These are phyloP conservation scores for Phyllostachys edulis DNA, from an alignment of 176 grass and related monocot species.

Conservation along the genomic window DNA sequence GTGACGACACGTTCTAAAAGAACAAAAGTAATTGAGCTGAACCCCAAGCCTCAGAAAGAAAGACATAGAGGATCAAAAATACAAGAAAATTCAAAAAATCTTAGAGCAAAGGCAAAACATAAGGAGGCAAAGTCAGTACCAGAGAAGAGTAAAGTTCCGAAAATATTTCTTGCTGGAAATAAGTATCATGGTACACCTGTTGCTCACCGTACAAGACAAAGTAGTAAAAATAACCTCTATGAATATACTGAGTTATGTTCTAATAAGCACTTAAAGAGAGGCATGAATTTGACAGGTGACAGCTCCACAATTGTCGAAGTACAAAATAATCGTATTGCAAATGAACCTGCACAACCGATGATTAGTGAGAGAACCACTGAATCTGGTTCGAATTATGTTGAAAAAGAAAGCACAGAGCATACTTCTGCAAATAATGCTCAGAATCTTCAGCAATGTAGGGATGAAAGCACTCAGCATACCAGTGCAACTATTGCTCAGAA, in stretches of 20 bases:
- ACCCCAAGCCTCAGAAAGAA: conserved; percentile 20
- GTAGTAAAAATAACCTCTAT: conserved; percentile 17
- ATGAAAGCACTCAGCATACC: not conserved
- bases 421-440: conserved; percentile 23
- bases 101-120: conserved; percentile 20
- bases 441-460: conserved; percentile 19
- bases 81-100: conserved; percentile 40
- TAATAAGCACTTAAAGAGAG: conserved; percentile 28
- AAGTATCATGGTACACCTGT: conserved; percentile 42
- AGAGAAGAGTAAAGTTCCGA: conserved; percentile 35
- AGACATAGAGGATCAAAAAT: not conserved
- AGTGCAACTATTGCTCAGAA: conserved; percentile 22
- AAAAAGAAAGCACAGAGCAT: conserved; percentile 33
- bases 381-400: conserved; percentile 14
- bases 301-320: conserved; percentile 7
- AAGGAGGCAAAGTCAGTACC: conserved; percentile 43
- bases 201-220: conserved; percentile 44
- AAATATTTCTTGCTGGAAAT: conserved; percentile 37
- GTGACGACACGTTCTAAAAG: conserved; percentile 44
- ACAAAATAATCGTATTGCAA: conserved; percentile 26
- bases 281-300: conserved; percentile 23
- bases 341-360: not conserved
- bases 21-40: conserved; percentile 33
- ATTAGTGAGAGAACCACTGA: conserved; percentile 6
- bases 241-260: conserved; percentile 42